Evolutionary conservation across 352 stramenopile species (phyloP).

Genomic region (Thalassiosira sp.): DNA sequence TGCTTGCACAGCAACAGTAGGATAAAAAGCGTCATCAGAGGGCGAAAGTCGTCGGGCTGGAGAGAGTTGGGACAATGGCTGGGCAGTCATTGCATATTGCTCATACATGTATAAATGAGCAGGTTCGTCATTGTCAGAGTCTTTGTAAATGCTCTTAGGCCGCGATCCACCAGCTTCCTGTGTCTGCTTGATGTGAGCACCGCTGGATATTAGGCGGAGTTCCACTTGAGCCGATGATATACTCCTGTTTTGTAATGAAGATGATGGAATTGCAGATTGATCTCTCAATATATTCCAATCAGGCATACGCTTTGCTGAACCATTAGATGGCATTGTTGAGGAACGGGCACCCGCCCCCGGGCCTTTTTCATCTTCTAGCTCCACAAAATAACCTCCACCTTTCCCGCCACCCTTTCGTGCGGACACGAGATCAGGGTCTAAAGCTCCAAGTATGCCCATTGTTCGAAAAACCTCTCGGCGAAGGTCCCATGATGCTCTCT

Average conservation of each 20-base stretch:
- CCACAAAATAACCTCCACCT: slow-evolving; percentile 81
- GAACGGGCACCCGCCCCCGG: neutral
- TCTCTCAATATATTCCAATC: slow-evolving; percentile 36
- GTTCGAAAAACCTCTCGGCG: slow-evolving; percentile 95
- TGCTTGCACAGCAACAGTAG: slow-evolving; percentile 95
- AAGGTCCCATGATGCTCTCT: slow-evolving; percentile 88
- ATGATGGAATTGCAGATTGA: slow-evolving; percentile 24
- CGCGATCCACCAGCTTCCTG: slow-evolving; percentile 6
- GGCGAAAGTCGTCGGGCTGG: slow-evolving; percentile 68
- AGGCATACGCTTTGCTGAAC: slow-evolving; percentile 27
- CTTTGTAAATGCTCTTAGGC: slow-evolving; percentile 33
- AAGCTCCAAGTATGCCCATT: slow-evolving; percentile 92
- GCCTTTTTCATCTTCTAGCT: slow-evolving; percentile 56
- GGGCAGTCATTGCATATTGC: slow-evolving; percentile 83
- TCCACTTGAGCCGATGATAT: slow-evolving; percentile 29
- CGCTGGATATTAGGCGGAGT: slow-evolving; percentile 4
- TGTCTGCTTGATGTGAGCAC: slow-evolving; percentile 8
- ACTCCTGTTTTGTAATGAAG: slow-evolving; percentile 22
- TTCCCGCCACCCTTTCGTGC: slow-evolving; percentile 72
- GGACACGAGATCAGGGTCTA: slow-evolving; percentile 90
- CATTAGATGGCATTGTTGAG: slow-evolving; percentile 4
- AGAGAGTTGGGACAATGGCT: slow-evolving; percentile 73
- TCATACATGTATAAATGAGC: slow-evolving; percentile 85
- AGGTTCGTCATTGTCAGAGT: slow-evolving; percentile 76
- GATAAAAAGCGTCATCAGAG: slow-evolving; percentile 93